Conservation (phyloP, 768 basidiomycete species). For the Daedaleopsis nitida region DNA sequence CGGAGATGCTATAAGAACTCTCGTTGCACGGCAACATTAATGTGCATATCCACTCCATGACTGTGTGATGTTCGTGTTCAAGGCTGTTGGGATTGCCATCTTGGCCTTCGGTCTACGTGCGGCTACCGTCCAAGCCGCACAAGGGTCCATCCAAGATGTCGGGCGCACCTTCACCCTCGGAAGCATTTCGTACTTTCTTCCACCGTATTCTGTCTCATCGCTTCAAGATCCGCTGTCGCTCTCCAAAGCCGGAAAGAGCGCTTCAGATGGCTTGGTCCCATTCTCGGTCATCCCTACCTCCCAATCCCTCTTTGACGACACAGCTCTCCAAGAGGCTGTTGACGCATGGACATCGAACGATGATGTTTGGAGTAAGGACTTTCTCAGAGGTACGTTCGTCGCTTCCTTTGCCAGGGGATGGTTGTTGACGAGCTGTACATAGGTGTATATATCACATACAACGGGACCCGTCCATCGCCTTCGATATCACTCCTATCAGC, state of each 20-base stretch:
- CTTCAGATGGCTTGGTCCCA: slow-evolving; percentile 18
- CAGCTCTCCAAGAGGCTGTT: slow-evolving; percentile 17
- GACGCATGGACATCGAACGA: slow-evolving; percentile 18
- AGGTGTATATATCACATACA: slow-evolving; percentile 27
- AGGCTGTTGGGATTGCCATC: not conserved
- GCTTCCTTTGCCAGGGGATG: not conserved
- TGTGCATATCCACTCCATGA: no score
- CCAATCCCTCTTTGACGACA: slow-evolving; percentile 12
- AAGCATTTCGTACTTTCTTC: slow-evolving; percentile 23
- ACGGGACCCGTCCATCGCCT: slow-evolving; percentile 12
- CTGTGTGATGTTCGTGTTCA: not conserved
- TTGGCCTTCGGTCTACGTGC: not conserved
- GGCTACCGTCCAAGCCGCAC: not conserved
- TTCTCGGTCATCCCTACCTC: slow-evolving; percentile 29
- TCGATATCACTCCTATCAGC: slow-evolving; percentile 7
- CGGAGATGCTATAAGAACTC: not conserved
- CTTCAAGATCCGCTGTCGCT: slow-evolving; percentile 6
- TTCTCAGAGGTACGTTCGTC: slow-evolving; percentile 23
- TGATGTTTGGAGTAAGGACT: slow-evolving; percentile 28
- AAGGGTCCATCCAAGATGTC: slow-evolving; percentile 13
- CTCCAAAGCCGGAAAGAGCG: not conserved
- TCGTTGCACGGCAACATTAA: no score
- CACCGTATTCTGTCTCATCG: slow-evolving; percentile 18
- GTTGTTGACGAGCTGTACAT: not conserved
- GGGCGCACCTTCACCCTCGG: slow-evolving; percentile 20